Conservation (phyloP, 495 filamentous ascomycete species). For the Penicillium subrubescens region DNA sequence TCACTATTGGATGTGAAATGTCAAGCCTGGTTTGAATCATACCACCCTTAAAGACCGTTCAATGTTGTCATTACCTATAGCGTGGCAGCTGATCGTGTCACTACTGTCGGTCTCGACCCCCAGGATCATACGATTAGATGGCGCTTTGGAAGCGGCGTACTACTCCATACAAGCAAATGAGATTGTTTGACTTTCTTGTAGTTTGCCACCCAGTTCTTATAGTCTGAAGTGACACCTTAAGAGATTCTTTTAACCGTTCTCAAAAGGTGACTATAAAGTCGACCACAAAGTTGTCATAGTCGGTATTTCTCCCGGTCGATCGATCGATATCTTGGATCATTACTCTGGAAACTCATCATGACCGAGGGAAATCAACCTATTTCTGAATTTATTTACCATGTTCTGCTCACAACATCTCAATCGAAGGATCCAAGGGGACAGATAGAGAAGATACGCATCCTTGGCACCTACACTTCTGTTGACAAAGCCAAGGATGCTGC, state of each 20-base stretch:
- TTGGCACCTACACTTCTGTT: slow-evolving; percentile 25
- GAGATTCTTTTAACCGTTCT: not conserved
- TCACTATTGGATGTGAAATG: too few species aligned
- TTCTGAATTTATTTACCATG: not conserved
- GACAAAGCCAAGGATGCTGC: slow-evolving; percentile 23
- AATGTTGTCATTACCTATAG: too few species aligned
- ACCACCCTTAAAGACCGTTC: too few species aligned
- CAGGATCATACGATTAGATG: too few species aligned
- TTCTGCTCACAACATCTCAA: not conserved
- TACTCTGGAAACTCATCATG: not conserved
- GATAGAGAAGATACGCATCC: slow-evolving; percentile 20
- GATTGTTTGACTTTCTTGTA: not conserved
- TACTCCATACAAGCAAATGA: not conserved
- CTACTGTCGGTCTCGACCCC: too few species aligned
- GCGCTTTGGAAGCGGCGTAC: too few species aligned
- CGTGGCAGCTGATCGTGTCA: too few species aligned
- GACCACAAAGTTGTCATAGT: not conserved
- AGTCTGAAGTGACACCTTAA: not conserved
- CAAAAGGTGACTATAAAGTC: not conserved
- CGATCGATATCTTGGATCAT: not conserved
- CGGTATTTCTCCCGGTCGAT: not conserved
- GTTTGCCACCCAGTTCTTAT: not conserved
- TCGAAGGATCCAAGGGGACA: not conserved
- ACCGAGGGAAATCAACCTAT: not conserved
- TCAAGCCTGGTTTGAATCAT: too few species aligned